Conservation (phyloP, 768 basidiomycete genomes). For the Collybia sordida region DNA sequence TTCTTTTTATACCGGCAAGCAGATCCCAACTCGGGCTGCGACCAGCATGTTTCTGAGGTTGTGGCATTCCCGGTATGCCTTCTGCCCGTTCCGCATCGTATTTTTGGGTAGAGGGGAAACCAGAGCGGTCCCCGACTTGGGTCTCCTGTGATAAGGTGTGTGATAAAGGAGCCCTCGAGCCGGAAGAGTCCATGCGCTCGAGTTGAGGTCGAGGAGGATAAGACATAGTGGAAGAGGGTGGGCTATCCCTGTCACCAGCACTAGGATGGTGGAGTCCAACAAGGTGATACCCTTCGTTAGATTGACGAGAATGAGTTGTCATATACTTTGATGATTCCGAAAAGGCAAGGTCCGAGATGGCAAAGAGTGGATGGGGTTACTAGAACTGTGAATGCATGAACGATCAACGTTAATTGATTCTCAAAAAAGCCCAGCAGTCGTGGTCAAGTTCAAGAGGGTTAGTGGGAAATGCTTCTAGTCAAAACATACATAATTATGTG, state of each 20-base stretch:
- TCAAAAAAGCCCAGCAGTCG: too few species aligned
- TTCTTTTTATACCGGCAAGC: constrained; percentile 45
- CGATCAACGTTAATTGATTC: too few species aligned
- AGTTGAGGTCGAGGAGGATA: constrained; percentile 17
- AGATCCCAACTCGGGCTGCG: constrained; percentile 50
- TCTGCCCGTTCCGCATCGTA: constrained; percentile 26
- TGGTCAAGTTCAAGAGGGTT: too few species aligned
- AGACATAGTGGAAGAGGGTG: constrained; percentile 6
- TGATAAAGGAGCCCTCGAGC: constrained; percentile 13
- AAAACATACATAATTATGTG: too few species aligned
- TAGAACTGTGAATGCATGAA: too few species aligned
- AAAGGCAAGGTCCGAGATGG: too few species aligned
- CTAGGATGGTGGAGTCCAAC: constrained; percentile 1
- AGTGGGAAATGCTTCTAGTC: too few species aligned
- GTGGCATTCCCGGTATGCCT: constrained; percentile 7
- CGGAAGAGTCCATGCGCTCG: constrained; percentile 4
- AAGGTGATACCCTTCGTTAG: constrained; percentile 7
- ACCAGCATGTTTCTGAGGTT: constrained; percentile 7
- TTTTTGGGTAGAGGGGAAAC: neutral
- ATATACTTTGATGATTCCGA: neutral
- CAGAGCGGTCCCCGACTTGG: neutral
- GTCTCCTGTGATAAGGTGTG: neutral
- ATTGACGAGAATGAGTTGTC: constrained; percentile 5
- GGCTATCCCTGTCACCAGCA: neutral
- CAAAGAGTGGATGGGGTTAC: too few species aligned